phyloP scores from a whole-genome alignment of 2,329 filamentous ascomycete genomes.

The Capronia americana region DNA sequence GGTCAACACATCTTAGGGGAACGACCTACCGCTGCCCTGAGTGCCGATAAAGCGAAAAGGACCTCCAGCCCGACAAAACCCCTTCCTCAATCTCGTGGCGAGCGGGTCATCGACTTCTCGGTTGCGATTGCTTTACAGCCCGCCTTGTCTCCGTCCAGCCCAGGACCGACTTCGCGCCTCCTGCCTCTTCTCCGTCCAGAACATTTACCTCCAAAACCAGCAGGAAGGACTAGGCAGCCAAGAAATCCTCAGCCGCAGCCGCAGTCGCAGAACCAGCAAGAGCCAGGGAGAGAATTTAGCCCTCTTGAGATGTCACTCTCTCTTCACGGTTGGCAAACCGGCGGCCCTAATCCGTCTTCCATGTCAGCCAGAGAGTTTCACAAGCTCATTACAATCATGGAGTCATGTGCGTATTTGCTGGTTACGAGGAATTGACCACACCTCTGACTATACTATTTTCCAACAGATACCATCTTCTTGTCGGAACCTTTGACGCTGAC shows the following conservation, averaged over 20 bases:
- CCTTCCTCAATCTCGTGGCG: neutral
- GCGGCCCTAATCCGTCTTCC: slow-evolving; percentile 4
- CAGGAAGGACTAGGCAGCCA: neutral
- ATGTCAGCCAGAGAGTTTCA: slow-evolving; percentile 11
- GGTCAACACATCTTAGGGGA: neutral
- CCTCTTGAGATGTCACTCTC: neutral
- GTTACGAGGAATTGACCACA: neutral
- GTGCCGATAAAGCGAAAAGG: neutral
- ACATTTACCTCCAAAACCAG: neutral
- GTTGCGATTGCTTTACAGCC: neutral
- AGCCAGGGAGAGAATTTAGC: neutral
- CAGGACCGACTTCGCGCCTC: neutral
- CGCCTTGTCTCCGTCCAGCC: neutral
- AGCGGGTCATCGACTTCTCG: neutral
- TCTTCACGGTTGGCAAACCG: slow-evolving; percentile 11
- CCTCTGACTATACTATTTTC: neutral
- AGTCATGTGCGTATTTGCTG: slow-evolving; percentile 17
- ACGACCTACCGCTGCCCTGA: neutral
- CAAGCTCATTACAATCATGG: slow-evolving; percentile 12
- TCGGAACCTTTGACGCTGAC: slow-evolving; percentile 21
- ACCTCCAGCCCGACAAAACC: neutral
- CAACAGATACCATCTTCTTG: slow-evolving; percentile 17
- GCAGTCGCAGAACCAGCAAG: neutral
- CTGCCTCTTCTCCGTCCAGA: neutral
- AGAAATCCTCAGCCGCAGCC: neutral